Conservation (phyloP, 2,329 filamentous ascomycete species). For the Colletotrichum cuscutae region DNA sequence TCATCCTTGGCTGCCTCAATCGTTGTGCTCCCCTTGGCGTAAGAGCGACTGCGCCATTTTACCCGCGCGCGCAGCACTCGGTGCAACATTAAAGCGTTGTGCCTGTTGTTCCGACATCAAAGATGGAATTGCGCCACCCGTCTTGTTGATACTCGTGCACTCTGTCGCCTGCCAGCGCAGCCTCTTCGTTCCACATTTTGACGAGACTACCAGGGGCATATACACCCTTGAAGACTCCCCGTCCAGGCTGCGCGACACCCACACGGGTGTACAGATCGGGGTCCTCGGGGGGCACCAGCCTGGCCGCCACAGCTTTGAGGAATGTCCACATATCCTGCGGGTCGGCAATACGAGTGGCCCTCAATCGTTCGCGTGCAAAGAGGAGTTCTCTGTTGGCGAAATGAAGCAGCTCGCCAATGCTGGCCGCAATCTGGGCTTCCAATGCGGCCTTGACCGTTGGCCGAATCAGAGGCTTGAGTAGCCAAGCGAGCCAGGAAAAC, state of each 20-base stretch:
- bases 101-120: conserved; percentile 61
- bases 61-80: neutral
- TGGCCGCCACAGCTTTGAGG: conserved; percentile 81
- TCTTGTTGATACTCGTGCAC: conserved; percentile 78
- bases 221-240: conserved; percentile 78
- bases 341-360: conserved; percentile 85
- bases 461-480: conserved; percentile 85
- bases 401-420: conserved; percentile 76
- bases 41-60: conserved; percentile 9
- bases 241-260: conserved; percentile 68
- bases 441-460: conserved; percentile 83
- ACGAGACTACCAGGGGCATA: conserved; percentile 92
- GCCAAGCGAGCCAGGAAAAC: conserved; percentile 81
- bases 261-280: conserved; percentile 81
- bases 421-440: conserved; percentile 79
- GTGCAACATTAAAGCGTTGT: conserved; percentile 18
- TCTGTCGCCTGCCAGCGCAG: conserved; percentile 73
- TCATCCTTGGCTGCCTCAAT: neutral
- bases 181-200: conserved; percentile 90
- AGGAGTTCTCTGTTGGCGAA: conserved; percentile 85
- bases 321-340: conserved; percentile 86
- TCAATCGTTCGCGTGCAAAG: conserved; percentile 85
- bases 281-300: conserved; percentile 77
- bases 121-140: conserved; percentile 90
- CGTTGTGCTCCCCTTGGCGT: neutral